phyloP scores from a whole-genome alignment of 768 basidiomycete genomes.

The Suillus alpinus region DNA sequence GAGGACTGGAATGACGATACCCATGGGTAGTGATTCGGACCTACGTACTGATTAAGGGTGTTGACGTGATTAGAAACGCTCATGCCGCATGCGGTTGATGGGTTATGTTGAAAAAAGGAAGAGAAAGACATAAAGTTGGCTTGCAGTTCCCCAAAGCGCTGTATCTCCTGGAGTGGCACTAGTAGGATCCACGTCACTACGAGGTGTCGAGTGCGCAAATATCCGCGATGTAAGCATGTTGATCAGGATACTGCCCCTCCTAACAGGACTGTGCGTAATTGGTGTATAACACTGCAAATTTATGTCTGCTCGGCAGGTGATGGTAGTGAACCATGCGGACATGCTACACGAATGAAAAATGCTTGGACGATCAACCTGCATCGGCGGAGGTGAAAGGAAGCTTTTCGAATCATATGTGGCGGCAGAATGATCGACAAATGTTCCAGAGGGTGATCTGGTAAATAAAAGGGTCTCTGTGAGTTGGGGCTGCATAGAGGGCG shows the following conservation, averaged over 20 bases:
- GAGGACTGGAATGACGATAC: background rate
- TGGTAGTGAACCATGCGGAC: background rate
- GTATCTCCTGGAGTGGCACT: background rate
- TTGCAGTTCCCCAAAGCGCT: background rate
- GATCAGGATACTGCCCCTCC: background rate
- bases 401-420: background rate
- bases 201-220: background rate
- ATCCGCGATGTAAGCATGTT: background rate
- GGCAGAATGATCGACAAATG: background rate
- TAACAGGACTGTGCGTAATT: background rate
- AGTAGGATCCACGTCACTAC: background rate
- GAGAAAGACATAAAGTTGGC: background rate
- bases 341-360: background rate
- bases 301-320: background rate
- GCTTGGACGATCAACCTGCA: background rate
- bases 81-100: background rate
- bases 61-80: conserved; percentile 1
- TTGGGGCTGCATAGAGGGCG: background rate
- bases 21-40: background rate
- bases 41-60: background rate
- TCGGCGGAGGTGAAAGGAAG: background rate
- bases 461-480: background rate
- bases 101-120: background rate
- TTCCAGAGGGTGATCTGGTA: background rate
- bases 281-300: background rate